Base-by-base conservation (phyloP, 2,329 filamentous ascomycete genomes). In the Botrytis tulipae region DNA sequence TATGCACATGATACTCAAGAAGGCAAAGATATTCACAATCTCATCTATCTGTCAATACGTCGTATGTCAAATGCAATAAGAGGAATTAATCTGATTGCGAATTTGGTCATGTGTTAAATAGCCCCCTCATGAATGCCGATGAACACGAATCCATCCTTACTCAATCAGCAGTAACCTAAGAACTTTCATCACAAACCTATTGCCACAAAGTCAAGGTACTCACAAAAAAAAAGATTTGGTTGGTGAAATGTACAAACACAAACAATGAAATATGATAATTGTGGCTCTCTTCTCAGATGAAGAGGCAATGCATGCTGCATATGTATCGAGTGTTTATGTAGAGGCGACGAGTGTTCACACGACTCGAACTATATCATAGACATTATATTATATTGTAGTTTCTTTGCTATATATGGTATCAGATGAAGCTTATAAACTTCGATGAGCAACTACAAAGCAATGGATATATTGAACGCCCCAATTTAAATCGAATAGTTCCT, bases 381-480 rank as follows among this genome's bases (percentile, higher is more conserved):
- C 25, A 42, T 42, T 57, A 40, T 25, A 57, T 57, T 57, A 42
- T 32, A 69, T 57, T 29, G 57, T 22, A 8, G 29, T 57, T 25
- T 44, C 48, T 57, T 37, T 20, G 35, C 48, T 69, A 42, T 32
- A n/a, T 42, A 59, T 57, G 48, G 35, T 69, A 59, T 69, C 35
- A 68, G n/a, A n/a, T 57, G 66, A 42, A 44, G 66, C 37, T 42
- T 42, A 20, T 16, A 29, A 57, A 32, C 51, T 18, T 42, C 51
- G 20, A 44, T 32, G 40, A 69, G 66, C 37, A 69, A 59, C 42
- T 25, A 68, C 20, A 60, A 68, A 72, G 40, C 70, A 68, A 68
- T 37, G 70, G 70, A 59, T 67, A 72, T 72, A 72, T 57, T 68
- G 32, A 25, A 68, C 46, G 62, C 62, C 51, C 48, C 51, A 54